These are phyloP conservation scores for Aspergillus texensis DNA, from an alignment of 2,329 filamentous ascomycete genomes.

Conservation along the genomic window DNA sequence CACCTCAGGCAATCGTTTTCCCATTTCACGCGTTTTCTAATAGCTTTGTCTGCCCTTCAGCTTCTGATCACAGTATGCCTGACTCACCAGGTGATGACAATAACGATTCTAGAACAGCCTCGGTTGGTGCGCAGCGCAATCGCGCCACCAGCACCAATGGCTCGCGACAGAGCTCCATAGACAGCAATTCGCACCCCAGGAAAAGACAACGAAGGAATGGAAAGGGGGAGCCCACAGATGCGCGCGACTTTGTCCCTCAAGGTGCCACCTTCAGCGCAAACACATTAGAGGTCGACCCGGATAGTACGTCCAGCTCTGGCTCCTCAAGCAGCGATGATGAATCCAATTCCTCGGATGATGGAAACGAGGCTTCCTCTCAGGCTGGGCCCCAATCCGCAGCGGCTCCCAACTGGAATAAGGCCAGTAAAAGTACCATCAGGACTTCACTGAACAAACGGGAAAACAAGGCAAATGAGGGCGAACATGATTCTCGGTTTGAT, in stretches of 20 bases:
- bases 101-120: conserved; percentile 50
- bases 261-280: conserved; percentile 38
- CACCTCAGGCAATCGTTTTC: neutral
- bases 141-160: conserved; percentile 26
- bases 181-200: conserved; percentile 25
- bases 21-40: neutral
- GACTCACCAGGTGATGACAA: conserved; percentile 37
- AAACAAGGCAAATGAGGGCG: conserved; percentile 20
- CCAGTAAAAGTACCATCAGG: conserved; percentile 44
- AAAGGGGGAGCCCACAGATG: conserved; percentile 25
- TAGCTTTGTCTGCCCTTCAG: neutral
- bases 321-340: conserved; percentile 19
- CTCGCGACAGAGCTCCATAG: conserved; percentile 27
- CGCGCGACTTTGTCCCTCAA: conserved; percentile 41
- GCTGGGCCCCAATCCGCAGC: conserved; percentile 26
- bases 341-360: conserved; percentile 20
- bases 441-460: conserved; percentile 43
- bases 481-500: conserved; percentile 31
- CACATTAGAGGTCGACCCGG: conserved; percentile 36
- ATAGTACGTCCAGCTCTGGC: conserved; percentile 33
- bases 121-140: conserved; percentile 44
- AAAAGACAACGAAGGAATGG: conserved; percentile 34
- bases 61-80: conserved; percentile 24
- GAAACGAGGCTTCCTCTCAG: conserved; percentile 16
- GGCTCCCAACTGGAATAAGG: conserved; percentile 49